Conservation (phyloP, 1,284 basidiomycete genomes). For the Trichosporon asahii region DNA sequence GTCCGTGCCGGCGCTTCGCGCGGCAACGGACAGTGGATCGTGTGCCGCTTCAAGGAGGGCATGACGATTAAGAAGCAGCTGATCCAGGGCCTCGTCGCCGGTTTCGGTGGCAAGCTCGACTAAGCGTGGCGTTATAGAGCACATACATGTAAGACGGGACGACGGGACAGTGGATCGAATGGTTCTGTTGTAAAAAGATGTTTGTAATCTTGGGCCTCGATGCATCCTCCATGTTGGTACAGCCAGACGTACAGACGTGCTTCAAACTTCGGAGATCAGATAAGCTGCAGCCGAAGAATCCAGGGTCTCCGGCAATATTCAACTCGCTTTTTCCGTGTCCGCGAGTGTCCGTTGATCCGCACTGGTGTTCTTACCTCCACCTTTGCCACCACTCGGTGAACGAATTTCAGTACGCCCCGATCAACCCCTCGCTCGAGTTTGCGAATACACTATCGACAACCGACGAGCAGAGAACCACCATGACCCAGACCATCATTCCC, state of each 20-base stretch:
- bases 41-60: constrained; percentile 47
- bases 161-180: constrained; percentile 1
- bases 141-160: not conserved
- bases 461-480: no score
- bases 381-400: not conserved
- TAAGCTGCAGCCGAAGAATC: not conserved
- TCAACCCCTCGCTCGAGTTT: no score
- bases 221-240: not conserved
- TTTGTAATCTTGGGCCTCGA: constrained; percentile 11
- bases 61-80: constrained; percentile 46
- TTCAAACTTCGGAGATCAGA: not conserved
- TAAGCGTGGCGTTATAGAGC: constrained; percentile 14
- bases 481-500: not conserved
- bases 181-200: constrained; percentile 9
- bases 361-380: not conserved
- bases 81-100: constrained; percentile 43
- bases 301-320: not conserved
- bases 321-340: constrained; percentile 2
- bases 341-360: no score
- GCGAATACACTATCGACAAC: no score
- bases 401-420: not conserved
- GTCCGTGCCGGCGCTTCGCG: constrained; percentile 42
- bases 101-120: constrained; percentile 47
- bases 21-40: constrained; percentile 39
- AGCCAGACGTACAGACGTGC: no score